phyloP scores from a whole-genome alignment of 441 rosid species.

The Kokia cookei region DNA sequence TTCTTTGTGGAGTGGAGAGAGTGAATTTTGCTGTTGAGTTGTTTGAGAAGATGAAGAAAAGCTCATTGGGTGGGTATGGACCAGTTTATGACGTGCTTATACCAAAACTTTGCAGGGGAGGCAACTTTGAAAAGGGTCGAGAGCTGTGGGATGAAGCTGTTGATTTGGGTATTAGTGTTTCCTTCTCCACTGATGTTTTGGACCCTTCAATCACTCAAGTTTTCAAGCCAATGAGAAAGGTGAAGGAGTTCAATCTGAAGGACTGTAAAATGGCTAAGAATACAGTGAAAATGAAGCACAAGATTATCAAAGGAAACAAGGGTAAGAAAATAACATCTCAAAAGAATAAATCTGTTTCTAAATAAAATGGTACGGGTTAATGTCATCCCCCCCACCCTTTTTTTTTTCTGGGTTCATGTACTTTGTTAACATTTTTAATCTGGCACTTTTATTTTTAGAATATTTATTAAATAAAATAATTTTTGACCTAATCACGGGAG shows the following conservation, averaged over 20 bases:
- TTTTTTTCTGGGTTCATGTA: no score
- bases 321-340: constrained; percentile 14
- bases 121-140: constrained; percentile 62
- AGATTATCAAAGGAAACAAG: constrained; percentile 7
- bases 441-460: no score
- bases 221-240: constrained; percentile 49
- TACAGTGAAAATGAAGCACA: constrained; percentile 17
- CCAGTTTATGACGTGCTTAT: constrained; percentile 66
- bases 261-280: constrained; percentile 20
- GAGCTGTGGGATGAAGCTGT: constrained; percentile 75
- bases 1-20: constrained; percentile 76
- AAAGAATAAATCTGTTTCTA: constrained; percentile 5
- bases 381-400: background rate
- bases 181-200: constrained; percentile 42
- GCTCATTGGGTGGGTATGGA: constrained; percentile 50
- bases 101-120: constrained; percentile 71
- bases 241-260: constrained; percentile 30
- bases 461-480: no score
- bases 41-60: constrained; percentile 67
- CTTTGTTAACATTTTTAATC: no score
- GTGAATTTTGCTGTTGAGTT: constrained; percentile 61
- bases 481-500: no score
- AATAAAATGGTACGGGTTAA: background rate
- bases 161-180: constrained; percentile 30
- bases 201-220: constrained; percentile 55